Base-by-base conservation (phyloP, 2,329 filamentous ascomycete genomes). In the Fusarium euwallaceae region DNA sequence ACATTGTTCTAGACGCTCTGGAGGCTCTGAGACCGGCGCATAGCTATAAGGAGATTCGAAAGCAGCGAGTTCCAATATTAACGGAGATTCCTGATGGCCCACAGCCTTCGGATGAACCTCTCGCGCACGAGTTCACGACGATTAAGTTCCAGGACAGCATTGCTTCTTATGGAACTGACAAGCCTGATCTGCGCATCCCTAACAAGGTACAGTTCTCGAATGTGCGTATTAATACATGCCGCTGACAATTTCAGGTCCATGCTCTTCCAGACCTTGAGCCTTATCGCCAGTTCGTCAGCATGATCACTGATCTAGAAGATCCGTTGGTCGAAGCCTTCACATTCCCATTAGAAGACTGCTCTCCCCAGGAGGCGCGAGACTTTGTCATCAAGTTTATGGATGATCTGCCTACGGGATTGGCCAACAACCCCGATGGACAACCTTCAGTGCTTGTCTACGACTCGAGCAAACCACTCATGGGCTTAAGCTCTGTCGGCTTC, bases 161-260 rank as follows among this genome's bases (percentile, higher is more conserved):
- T 92, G 85, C 88, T 1, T 86, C 84, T 4, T 97, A 95, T 79
- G 97, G 97, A 12, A 93, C 91, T 6, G 97, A 99, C 83, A 99
- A 99, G 82, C 97, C 97, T 5, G 97, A 99, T 80, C 84, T 96
- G 11, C 91, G 97, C 20, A 92, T 95, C 41, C 89, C 90, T 2
- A 92, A 91, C 29, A 84, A 89, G 78, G 92, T 94, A 81, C 62
- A 86, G 81, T 6, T 3, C 4, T 7, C 14, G 48, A 1, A 1
- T 0, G n/a, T 10, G 27, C 27, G 27, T 27, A 27, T 29, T 8
- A 9, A 29, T 29, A 9, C 27, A 29, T 29, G 0, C 0, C 1
- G 2, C 16, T 74, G 4, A 75, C 22, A 2, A 2, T 2, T 1
- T 27, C 29, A 94, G 88, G 94, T 97, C 12, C 70, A 86, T 84